phyloP scores from a whole-genome alignment of 371 early-diverging fungal species.

The Dichotomocladium elegans region DNA sequence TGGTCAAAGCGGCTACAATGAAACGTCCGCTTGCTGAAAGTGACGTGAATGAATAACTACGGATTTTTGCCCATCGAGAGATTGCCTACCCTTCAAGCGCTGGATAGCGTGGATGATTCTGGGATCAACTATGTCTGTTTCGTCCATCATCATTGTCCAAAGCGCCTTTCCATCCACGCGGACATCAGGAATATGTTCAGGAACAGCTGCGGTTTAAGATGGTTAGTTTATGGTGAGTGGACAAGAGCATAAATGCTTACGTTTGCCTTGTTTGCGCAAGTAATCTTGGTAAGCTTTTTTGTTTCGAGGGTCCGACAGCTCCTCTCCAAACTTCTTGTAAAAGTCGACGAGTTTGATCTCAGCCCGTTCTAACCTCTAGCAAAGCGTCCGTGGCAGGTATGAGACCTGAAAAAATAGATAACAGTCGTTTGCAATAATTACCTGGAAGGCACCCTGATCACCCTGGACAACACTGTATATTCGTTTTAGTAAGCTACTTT shows the following conservation, averaged over 20 bases:
- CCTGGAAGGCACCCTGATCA: conserved; percentile 66
- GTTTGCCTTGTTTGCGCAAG: conserved; percentile 40
- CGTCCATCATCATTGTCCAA: conserved; percentile 71
- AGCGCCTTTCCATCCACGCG: conserved; percentile 62
- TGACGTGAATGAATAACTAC: neutral
- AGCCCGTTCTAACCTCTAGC: conserved; percentile 73
- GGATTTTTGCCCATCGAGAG: neutral
- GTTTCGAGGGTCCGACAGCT: conserved; percentile 56
- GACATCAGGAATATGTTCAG: conserved; percentile 34
- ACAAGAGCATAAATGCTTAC: conserved; percentile 20
- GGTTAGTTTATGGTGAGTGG: too few species aligned
- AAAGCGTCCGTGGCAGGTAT: too few species aligned
- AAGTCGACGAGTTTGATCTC: conserved; percentile 64
- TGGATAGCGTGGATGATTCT: conserved; percentile 55
- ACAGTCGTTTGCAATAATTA: conserved; percentile 1
- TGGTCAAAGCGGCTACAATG: conserved; percentile 74
- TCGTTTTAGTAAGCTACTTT: too few species aligned
- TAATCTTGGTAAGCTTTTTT: conserved; percentile 53
- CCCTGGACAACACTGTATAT: conserved; percentile 45
- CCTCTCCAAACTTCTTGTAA: conserved; percentile 58
- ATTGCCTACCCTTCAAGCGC: conserved; percentile 36
- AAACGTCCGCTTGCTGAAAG: conserved; percentile 46
- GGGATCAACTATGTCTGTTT: conserved; percentile 49
- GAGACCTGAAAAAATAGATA: too few species aligned
- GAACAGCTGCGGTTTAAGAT: conserved; percentile 20